These are phyloP conservation scores for Mallotus japonicus DNA, from an alignment of 441 rosid genomes.

Conservation along the genomic window DNA sequence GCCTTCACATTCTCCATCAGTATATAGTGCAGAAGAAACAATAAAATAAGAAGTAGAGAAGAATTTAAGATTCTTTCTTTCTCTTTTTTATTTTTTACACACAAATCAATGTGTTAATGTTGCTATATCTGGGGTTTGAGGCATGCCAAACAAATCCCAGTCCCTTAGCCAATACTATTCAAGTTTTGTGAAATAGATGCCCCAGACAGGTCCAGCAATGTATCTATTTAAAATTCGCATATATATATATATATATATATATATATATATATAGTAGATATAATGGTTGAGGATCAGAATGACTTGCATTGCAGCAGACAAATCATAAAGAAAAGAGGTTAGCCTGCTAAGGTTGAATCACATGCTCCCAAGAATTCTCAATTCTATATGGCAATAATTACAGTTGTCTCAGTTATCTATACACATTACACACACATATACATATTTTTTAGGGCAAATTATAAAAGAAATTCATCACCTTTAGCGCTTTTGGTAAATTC, in stretches of 20 bases:
- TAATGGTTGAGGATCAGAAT: slow-evolving; percentile 48
- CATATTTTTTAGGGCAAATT: no score
- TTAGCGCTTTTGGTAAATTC: no score
- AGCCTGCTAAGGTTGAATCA: slow-evolving; percentile 52
- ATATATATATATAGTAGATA: slow-evolving; percentile 16
- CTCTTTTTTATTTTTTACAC: slow-evolving; percentile 22
- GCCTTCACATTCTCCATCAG: slow-evolving; percentile 53
- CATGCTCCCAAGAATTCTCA: slow-evolving; percentile 32
- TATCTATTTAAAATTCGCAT: slow-evolving; percentile 19
- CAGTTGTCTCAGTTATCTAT: slow-evolving; percentile 17
- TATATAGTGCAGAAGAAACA: slow-evolving; percentile 43
- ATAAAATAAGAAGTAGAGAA: slow-evolving; percentile 28
- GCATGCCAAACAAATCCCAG: slow-evolving; percentile 76
- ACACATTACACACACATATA: neutral
- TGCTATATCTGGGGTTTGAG: slow-evolving; percentile 48
- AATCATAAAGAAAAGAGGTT: slow-evolving; percentile 44
- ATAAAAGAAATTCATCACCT: no score
- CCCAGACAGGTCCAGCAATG: slow-evolving; percentile 59
- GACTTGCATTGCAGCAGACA: slow-evolving; percentile 40
- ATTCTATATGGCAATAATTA: slow-evolving; percentile 14
- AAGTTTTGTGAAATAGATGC: slow-evolving; percentile 64
- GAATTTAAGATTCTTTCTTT: slow-evolving; percentile 43
- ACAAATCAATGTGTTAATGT: slow-evolving; percentile 47
- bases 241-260: no score
- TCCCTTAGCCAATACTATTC: slow-evolving; percentile 50